A percentile compares a stretch with the other conserved stretches of the same genome.
phyloP scores from a whole-genome alignment of 768 basidiomycete genomes.

The Sarcodon sp. region DNA sequence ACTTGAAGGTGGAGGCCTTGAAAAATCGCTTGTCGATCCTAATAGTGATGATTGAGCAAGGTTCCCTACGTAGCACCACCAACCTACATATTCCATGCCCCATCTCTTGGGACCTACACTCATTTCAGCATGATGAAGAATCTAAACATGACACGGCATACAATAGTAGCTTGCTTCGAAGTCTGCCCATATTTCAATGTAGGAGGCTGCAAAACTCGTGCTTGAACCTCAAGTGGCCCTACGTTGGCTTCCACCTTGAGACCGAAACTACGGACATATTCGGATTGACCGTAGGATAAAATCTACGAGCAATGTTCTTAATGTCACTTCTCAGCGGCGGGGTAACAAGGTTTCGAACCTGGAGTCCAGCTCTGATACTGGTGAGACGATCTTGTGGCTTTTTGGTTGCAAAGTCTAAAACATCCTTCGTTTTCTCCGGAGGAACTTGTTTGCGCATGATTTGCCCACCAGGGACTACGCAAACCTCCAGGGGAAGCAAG shows the following conservation, averaged over 20 bases:
- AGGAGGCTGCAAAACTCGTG: slow-evolving; percentile 53
- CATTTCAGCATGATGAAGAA: neutral
- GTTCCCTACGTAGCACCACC: neutral
- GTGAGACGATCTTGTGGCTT: slow-evolving; percentile 41
- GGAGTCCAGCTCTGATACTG: slow-evolving; percentile 40
- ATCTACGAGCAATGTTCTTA: slow-evolving; percentile 9
- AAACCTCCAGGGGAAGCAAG: slow-evolving; percentile 55
- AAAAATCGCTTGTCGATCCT: slow-evolving; percentile 69
- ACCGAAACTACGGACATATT: slow-evolving; percentile 64
- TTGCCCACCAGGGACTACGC: slow-evolving; percentile 49
- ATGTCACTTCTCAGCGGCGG: neutral
- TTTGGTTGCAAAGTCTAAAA: slow-evolving; percentile 58
- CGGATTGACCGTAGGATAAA: slow-evolving; percentile 52
- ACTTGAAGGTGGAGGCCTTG: slow-evolving; percentile 33
- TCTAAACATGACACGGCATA: slow-evolving; percentile 18
- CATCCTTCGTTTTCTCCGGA: slow-evolving; percentile 45
- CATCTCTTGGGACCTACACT: slow-evolving; percentile 43
- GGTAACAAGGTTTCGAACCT: slow-evolving; percentile 4
- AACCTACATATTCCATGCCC: slow-evolving; percentile 68
- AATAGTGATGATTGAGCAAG: slow-evolving; percentile 2
- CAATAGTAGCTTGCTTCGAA: slow-evolving; percentile 44
- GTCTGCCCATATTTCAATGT: slow-evolving; percentile 50
- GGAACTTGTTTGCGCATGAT: slow-evolving; percentile 65
- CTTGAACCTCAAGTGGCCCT: slow-evolving; percentile 43
- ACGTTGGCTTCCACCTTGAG: slow-evolving; percentile 38